Percentiles rank a stretch among this genome's conserved stretches.
Conservation (phyloP, 768 basidiomycete species). For the Hydnum rufescens region DNA sequence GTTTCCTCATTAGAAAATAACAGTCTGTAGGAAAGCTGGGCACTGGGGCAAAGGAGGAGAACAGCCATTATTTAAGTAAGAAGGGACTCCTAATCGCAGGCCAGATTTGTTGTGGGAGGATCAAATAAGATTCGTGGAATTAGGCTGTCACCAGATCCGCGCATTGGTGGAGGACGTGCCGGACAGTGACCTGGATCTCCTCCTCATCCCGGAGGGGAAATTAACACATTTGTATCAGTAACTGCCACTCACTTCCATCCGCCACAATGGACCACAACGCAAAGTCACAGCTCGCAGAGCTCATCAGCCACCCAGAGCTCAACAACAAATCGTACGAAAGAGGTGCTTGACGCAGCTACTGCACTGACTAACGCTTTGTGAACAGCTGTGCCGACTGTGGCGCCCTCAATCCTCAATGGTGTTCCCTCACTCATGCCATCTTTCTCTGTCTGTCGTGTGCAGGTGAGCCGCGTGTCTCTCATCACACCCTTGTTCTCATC, state of each 20-base stretch:
- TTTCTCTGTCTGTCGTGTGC: constrained; percentile 67
- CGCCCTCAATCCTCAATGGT: constrained; percentile 93
- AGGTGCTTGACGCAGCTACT: background rate
- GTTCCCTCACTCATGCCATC: constrained; percentile 32
- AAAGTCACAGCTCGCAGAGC: constrained; percentile 52
- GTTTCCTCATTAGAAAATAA: too few species aligned
- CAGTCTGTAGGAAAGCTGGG: too few species aligned
- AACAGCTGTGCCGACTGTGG: constrained; percentile 43
- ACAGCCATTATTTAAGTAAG: too few species aligned
- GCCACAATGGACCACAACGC: constrained; percentile 20
- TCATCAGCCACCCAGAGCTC: constrained; percentile 50
- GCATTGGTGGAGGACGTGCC: too few species aligned
- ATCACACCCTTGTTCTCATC: background rate
- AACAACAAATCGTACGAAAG: constrained; percentile 33
- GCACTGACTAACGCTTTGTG: background rate
- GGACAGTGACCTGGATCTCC: too few species aligned
- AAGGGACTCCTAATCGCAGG: too few species aligned
- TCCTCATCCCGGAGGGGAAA: too few species aligned
- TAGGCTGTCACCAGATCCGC: too few species aligned
- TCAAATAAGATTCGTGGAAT: too few species aligned
- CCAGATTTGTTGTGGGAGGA: too few species aligned
- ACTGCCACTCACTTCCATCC: background rate
- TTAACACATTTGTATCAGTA: too few species aligned
- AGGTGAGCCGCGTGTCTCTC: constrained; percentile 13
- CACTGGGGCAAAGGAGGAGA: too few species aligned